Conservation (phyloP, 2,329 filamentous ascomycete species). For the Biscogniauxia mediterranea region DNA sequence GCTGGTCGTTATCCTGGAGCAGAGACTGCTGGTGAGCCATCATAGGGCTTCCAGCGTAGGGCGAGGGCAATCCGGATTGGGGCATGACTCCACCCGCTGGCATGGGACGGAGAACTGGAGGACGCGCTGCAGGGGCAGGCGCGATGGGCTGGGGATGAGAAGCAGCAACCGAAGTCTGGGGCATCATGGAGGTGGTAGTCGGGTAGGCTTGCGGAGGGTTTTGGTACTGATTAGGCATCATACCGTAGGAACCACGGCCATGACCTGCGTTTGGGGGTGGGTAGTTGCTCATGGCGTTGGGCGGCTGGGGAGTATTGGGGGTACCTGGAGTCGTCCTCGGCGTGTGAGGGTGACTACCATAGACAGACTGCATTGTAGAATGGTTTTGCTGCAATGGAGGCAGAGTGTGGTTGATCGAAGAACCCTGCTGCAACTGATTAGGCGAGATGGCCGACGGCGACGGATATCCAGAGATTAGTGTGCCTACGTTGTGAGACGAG, state of each 20-base stretch:
- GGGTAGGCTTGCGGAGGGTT: slow-evolving; percentile 55
- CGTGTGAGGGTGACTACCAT: slow-evolving; percentile 60
- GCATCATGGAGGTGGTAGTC: slow-evolving; percentile 60
- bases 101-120: slow-evolving; percentile 67
- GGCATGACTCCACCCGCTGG: slow-evolving; percentile 64
- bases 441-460: slow-evolving; percentile 51
- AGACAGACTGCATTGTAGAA: slow-evolving; percentile 51
- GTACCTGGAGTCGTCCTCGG: slow-evolving; percentile 60
- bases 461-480: slow-evolving; percentile 50
- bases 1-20: slow-evolving; percentile 59
- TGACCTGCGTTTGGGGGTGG: slow-evolving; percentile 29
- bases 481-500: slow-evolving; percentile 56
- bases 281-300: slow-evolving; percentile 47
- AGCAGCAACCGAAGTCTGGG: slow-evolving; percentile 63
- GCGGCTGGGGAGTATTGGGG: slow-evolving; percentile 58
- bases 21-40: slow-evolving; percentile 56
- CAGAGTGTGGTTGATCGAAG: slow-evolving; percentile 52
- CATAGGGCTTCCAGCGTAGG: slow-evolving; percentile 57
- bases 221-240: slow-evolving; percentile 55
- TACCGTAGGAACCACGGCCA: slow-evolving; percentile 51
- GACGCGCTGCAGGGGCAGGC: slow-evolving; percentile 63
- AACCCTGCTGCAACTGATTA: slow-evolving; percentile 50
- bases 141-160: slow-evolving; percentile 75
- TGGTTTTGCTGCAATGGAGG: slow-evolving; percentile 51
- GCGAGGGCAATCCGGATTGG: slow-evolving; percentile 55